Percentiles rank a stretch among this genome's conserved stretches.
phyloP scores from a whole-genome alignment of 495 filamentous ascomycete genomes.

The Parmelia sp. region DNA sequence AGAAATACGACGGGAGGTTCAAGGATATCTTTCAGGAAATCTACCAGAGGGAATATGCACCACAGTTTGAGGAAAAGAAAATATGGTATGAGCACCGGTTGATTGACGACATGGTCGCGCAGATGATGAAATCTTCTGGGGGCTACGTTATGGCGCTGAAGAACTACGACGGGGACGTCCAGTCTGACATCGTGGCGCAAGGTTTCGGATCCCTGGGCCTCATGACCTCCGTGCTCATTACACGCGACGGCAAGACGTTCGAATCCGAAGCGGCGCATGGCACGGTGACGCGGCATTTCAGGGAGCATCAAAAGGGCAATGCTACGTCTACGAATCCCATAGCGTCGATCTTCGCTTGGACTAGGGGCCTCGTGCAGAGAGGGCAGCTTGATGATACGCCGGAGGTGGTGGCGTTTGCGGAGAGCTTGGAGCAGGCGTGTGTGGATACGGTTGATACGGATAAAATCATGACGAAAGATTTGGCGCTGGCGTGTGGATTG shows the following conservation, averaged over 20 bases:
- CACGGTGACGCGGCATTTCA: constrained; percentile 96
- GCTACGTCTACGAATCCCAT: constrained; percentile 99
- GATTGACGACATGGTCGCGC: constrained; percentile 99
- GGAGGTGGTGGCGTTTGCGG: constrained; percentile 81
- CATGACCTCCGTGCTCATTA: constrained; percentile 96
- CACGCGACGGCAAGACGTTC: constrained; percentile 89
- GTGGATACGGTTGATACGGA: constrained; percentile 88
- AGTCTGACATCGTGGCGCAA: constrained; percentile 96
- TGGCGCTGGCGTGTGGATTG: constrained; percentile 85
- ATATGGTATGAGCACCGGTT: constrained; percentile 99
- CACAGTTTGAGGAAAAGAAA: constrained; percentile 76
- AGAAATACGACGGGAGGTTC: constrained; percentile 96
- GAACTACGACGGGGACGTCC: constrained; percentile 99
- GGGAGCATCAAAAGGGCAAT: constrained; percentile 93
- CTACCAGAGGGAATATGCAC: constrained; percentile 80
- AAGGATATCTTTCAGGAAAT: constrained; percentile 99
- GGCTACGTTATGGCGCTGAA: constrained; percentile 97
- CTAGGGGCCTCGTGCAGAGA: constrained; percentile 85
- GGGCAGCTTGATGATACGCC: constrained; percentile 85
- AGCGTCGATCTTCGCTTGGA: constrained; percentile 98
- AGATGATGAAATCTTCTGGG: constrained; percentile 98
- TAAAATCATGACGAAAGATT: constrained; percentile 97
- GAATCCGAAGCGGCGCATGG: constrained; percentile 98
- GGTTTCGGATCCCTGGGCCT: constrained; percentile 96
- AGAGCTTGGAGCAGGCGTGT: constrained; percentile 89